Conservation (phyloP, 257 asterid genomes). For the Gardenia jasminoides region DNA sequence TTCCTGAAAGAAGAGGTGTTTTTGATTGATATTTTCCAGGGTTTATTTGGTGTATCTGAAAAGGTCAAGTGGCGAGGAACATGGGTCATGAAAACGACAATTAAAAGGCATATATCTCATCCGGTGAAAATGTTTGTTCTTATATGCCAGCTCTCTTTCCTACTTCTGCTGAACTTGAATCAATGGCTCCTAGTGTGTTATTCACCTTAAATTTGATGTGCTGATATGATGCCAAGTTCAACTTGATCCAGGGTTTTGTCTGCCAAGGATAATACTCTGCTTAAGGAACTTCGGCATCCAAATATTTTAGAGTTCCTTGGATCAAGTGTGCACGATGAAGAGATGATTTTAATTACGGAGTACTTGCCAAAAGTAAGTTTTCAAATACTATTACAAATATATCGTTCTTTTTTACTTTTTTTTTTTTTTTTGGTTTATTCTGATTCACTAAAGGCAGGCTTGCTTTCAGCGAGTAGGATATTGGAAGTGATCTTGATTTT, state of each 20-base stretch:
- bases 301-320: slow-evolving; percentile 69
- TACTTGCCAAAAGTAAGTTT: slow-evolving; percentile 52
- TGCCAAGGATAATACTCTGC: slow-evolving; percentile 52
- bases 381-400: no score
- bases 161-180: background rate
- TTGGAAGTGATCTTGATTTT: background rate
- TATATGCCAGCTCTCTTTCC: slow-evolving; percentile 18
- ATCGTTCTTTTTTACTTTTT: background rate
- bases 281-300: slow-evolving; percentile 62
- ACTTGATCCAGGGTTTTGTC: slow-evolving; percentile 45
- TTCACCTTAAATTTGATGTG: background rate
- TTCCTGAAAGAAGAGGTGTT: background rate
- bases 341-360: slow-evolving; percentile 60
- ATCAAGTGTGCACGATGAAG: slow-evolving; percentile 58
- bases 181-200: background rate
- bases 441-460: background rate
- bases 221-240: slow-evolving; percentile 1
- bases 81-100: slow-evolving; percentile 56
- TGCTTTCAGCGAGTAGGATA: background rate
- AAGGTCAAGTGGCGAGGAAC: slow-evolving; percentile 69
- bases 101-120: slow-evolving; percentile 42
- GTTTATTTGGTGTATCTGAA: slow-evolving; percentile 45
- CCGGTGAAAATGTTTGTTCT: slow-evolving; percentile 24
- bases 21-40: slow-evolving; percentile 25
- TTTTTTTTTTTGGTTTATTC: no score